Evolutionary conservation across 176 grass and related monocot genomes (phyloP), one percentile per base, ranked within the genome.

Genomic region (Lolium rigidum): DNA sequence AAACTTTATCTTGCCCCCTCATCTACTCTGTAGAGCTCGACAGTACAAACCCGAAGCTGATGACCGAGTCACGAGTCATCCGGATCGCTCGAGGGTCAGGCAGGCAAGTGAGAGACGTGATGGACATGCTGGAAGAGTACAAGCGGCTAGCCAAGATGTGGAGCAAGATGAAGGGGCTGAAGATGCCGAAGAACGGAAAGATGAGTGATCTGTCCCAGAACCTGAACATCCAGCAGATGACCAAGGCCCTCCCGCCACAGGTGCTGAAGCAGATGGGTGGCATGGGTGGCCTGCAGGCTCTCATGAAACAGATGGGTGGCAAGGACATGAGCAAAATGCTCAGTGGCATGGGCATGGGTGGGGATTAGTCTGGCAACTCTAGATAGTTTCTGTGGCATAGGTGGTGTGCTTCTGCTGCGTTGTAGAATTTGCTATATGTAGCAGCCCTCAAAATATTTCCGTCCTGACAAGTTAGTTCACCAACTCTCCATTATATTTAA

Each of bases 191-290:
- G 72, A 95, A 95, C 37, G 83, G 91, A 5, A 87, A 92, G 26
- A 92, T 69, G 84, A 90, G 78, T 3, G 83, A 83, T 4, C 41
- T 84, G 24, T 85, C 87, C 49, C 73, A 87, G 17, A 92, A 90
- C 20, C 82, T 85, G 72, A 82, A 89, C 62, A 82, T 80, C 10
- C 81, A 92, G 17, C 86, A 89, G 35, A 88, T 98, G 76, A 81
- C 83, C 69, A 95, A 94, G 25, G 69, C 88, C 16, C 82, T 95
- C 28, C 96, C 93, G 17, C 89, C 86, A 0, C 86, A 92, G 25
- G 82, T 95, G 88, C 63, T 92, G 90, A 95, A 94, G 74, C 95
- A 95, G 75, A 92, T 98, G 20, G 95, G 93, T 16, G 91, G 93
- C 24, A 70, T 89, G 74, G 82, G 63, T 10, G 90, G 89, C 20